Evolutionary conservation across 176 grass and related monocot genomes (phyloP).

Genomic region (Triticum timopheevii): DNA sequence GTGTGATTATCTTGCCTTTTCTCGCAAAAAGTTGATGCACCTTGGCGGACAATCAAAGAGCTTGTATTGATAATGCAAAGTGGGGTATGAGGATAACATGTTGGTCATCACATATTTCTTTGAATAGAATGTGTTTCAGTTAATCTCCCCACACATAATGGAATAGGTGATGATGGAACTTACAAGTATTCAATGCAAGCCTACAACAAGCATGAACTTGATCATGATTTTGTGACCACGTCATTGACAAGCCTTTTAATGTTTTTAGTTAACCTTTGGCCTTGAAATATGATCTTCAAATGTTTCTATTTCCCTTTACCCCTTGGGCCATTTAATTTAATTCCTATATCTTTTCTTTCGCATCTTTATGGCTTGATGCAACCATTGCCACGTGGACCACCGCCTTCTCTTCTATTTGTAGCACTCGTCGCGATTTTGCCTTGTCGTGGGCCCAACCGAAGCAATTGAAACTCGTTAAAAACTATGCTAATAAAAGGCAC

Average conservation of each 20-base stretch:
- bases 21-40: no score
- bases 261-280: not conserved
- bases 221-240: not conserved
- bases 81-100: no score
- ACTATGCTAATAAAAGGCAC: not conserved
- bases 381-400: not conserved
- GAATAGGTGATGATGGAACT: not conserved
- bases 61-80: no score
- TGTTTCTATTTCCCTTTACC: not conserved
- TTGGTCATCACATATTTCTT: not conserved
- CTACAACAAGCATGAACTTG: not conserved
- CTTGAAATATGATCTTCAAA: not conserved
- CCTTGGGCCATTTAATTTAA: no score
- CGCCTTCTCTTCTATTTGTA: not conserved
- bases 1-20: no score
- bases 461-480: not conserved
- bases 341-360: not conserved
- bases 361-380: not conserved
- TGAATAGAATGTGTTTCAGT: not conserved
- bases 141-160: not conserved
- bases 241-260: not conserved
- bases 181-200: not conserved
- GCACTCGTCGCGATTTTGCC: not conserved
- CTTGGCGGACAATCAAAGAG: no score
- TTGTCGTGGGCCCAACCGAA: not conserved